Evolutionary conservation across 2,329 filamentous ascomycete species (phyloP).

Genomic region (Pleurostoma richardsiae): DNA sequence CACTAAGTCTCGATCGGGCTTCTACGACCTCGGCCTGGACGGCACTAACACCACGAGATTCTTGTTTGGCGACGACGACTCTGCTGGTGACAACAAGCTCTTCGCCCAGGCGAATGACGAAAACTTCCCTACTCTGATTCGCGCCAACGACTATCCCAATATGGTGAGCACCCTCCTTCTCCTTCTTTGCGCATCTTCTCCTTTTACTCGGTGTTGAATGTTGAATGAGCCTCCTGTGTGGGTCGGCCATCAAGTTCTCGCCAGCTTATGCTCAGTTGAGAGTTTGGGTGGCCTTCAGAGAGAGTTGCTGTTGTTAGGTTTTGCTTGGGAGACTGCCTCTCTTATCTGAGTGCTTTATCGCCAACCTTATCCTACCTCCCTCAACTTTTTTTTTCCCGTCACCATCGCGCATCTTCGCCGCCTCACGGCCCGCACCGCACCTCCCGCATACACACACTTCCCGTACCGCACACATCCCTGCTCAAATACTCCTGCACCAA

Average conservation of each 20-base stretch:
- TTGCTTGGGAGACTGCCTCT: too few relatives aligned
- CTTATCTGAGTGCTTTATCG: too few relatives aligned
- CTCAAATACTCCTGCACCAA: too few relatives aligned
- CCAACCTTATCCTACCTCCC: too few relatives aligned
- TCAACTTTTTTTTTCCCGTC: too few relatives aligned
- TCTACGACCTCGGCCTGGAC: conserved; percentile 67
- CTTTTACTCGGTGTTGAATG: background rate
- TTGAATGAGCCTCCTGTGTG: background rate
- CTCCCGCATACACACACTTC: too few relatives aligned
- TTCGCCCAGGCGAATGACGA: conserved; percentile 73
- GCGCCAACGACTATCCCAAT: conserved; percentile 46
- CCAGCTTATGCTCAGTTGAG: background rate
- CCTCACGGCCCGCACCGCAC: too few relatives aligned
- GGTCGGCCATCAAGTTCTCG: background rate
- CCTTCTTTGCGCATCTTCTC: background rate
- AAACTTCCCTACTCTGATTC: conserved; percentile 79
- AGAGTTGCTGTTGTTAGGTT: too few relatives aligned
- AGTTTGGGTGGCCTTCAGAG: too few relatives aligned
- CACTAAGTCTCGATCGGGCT: conserved; percentile 61
- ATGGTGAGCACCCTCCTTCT: conserved; percentile 32
- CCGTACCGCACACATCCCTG: too few relatives aligned
- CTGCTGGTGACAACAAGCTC: conserved; percentile 59
- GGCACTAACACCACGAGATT: conserved; percentile 83
- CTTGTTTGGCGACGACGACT: conserved; percentile 76
- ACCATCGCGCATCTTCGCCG: too few relatives aligned